Base-by-base conservation (phyloP, 2,329 filamentous ascomycete genomes). In the Aureobasidium zeae region DNA sequence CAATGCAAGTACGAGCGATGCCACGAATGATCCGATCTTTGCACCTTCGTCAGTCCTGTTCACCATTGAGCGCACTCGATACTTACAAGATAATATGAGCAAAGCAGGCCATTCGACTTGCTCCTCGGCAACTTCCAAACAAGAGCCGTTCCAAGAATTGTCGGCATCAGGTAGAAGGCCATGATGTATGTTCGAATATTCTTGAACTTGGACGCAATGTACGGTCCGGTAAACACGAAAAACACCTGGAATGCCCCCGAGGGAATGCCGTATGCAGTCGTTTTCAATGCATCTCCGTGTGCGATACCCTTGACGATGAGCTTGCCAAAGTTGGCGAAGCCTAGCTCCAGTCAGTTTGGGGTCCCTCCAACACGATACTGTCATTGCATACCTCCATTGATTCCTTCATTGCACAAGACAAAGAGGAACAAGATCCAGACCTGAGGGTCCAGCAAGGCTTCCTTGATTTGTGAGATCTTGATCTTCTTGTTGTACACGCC, bases 381-480 rank as follows among this genome's bases (percentile, higher is more conserved):
- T 22, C 16, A 11, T 39, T 9, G 3, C 26, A 11, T 32, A 0
- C 73, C 73, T 3, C 71, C 71, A 36, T 67, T 76, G 49, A 76
- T 66, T 2, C 64, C 58, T 50, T 76, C 72, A 45, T 76, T 76
- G 13, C 74, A 55, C 0, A 76, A 56, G 3, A 64, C 64, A 42
- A 60, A 53, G 8, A 53, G 26, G 46, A 56, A 53, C 25, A 59
- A 59, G 55, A 55, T 49, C 58, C 63, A 66, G 11, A 62, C 58
- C 34, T 86, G 80, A 0, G 80, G 79, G 50, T 87, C 83, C 1
- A 59, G 57, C 10, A 84, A 62, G 0, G 76, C 72, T 51, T 77
- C 73, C 51, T 65, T 68, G 52, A 76, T 62, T 51, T 77, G 73
- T 36, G 74, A 66, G 2, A 60, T 48, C 20, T 71, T 69, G 61